phyloP scores from a whole-genome alignment of 2,329 filamentous ascomycete species.

The Cytospora mali region DNA sequence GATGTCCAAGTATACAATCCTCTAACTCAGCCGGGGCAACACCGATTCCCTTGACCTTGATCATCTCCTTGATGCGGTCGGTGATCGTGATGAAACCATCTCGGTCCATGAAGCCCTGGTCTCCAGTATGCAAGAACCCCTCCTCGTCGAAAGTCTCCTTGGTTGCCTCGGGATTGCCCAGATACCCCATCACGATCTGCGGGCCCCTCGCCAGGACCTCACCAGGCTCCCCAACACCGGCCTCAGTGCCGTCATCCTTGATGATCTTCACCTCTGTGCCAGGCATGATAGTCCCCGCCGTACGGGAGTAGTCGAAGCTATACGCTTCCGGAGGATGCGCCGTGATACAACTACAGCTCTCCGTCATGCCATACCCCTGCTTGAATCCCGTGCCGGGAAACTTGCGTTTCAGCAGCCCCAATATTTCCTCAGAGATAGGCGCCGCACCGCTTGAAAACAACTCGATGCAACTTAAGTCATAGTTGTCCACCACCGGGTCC shows the following conservation, averaged over 20 bases:
- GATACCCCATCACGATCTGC: slow-evolving; percentile 53
- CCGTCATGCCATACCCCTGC: slow-evolving; percentile 71
- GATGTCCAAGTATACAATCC: slow-evolving; percentile 36
- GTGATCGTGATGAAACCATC: slow-evolving; percentile 60
- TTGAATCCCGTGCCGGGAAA: slow-evolving; percentile 65
- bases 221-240: slow-evolving; percentile 52
- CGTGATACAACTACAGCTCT: slow-evolving; percentile 65
- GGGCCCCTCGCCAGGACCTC: slow-evolving; percentile 47
- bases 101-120: slow-evolving; percentile 56
- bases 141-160: slow-evolving; percentile 54
- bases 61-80: slow-evolving; percentile 65
- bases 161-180: slow-evolving; percentile 47
- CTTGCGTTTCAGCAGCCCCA: slow-evolving; percentile 55
- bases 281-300: slow-evolving; percentile 58
- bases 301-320: slow-evolving; percentile 59
- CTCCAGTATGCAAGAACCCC: slow-evolving; percentile 62
- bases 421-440: slow-evolving; percentile 58
- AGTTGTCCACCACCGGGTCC: slow-evolving; percentile 55
- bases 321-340: slow-evolving; percentile 59
- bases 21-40: slow-evolving; percentile 39
- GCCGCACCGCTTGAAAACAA: slow-evolving; percentile 52
- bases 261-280: slow-evolving; percentile 64
- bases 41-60: slow-evolving; percentile 39
- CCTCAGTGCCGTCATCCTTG: slow-evolving; percentile 35
- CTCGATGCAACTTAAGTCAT: slow-evolving; percentile 50